Base-by-base conservation (phyloP, 495 filamentous ascomycete genomes). In the Hypoxylon perforatum region DNA sequence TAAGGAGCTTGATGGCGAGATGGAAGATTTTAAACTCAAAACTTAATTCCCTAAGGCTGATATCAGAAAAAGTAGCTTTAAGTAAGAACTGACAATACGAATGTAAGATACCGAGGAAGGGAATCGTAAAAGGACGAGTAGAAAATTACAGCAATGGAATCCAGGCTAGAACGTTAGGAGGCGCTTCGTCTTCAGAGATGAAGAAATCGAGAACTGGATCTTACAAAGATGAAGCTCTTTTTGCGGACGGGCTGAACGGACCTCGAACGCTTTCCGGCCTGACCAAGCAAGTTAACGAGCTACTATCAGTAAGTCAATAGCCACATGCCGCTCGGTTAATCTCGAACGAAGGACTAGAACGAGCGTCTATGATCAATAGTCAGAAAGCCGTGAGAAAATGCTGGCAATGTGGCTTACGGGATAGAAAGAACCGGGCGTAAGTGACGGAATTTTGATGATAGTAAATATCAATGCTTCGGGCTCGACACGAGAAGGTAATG, bases 301-400 rank as follows among this genome's bases (percentile, higher is more conserved):
- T 46, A 12, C 9, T 21, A 21, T 11, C 8, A 18, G 28, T 65
- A 41, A 58, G 54, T 21, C 35, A 19, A 48, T 54, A 41, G 48
- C 47, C 48, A 58, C 54, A 47, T 11, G 8, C 35, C 18, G 21
- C 48, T 53, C 22, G 33, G 41, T 17, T 22, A 44, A 14, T 33
- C 19, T 35, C 30, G 22, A 54, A 54, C 36, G 49, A 65, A 12
- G 33, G 55, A 53, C 54, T 48, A 54, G 52, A 65, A 54, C 62
- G 41, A 65, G 35, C n/a, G 33, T 42, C 1, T 19, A 35, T 18
- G 9, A 35, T 46, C 38, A 44, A 44, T 56, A 59, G 53, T 64
- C 47, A 38, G 46, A 11, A 25, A 14, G 47, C 39, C 39, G 46
- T 5, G 38, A 25, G n/a, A 48, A 49, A n/a, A 54, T 11, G n/a